These are phyloP conservation scores for Homolaphlyctis polyrhiza DNA, from an alignment of 371 early-diverging fungal species.

Conservation along the genomic window DNA sequence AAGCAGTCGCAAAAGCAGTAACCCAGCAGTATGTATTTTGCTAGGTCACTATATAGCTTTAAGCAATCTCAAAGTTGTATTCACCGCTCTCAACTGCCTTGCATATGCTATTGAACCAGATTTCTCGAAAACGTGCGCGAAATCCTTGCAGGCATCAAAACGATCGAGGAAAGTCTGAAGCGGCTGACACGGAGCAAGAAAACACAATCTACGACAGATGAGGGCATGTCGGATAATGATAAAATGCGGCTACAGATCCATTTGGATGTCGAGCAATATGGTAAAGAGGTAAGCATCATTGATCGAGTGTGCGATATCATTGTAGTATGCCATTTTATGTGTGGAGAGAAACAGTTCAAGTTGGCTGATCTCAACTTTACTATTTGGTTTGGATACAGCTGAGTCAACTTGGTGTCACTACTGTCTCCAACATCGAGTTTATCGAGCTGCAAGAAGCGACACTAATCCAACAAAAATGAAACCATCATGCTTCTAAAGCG, in stretches of 20 bases:
- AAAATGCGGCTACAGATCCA: constrained; percentile 55
- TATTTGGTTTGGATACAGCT: too few relatives aligned
- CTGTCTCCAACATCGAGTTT: too few relatives aligned
- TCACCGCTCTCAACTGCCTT: too few relatives aligned
- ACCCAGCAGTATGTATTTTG: constrained; percentile 11
- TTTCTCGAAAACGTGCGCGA: constrained; percentile 15
- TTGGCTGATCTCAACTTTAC: too few relatives aligned
- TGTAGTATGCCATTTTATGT: too few relatives aligned
- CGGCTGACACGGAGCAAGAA: constrained; percentile 35
- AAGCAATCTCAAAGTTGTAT: too few relatives aligned
- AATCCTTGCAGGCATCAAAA: background rate
- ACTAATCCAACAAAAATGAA: too few relatives aligned
- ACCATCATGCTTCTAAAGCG: too few relatives aligned
- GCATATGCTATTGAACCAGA: too few relatives aligned
- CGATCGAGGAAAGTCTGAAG: constrained; percentile 19
- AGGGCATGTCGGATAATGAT: constrained; percentile 38
- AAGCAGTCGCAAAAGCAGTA: constrained; percentile 31
- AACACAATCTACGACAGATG: constrained; percentile 12
- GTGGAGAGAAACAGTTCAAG: too few relatives aligned
- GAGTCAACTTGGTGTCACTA: background rate
- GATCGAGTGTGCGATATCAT: background rate
- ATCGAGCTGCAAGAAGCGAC: too few relatives aligned
- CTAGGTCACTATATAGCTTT: too few relatives aligned
- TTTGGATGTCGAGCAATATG: constrained; percentile 42
- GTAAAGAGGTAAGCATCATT: background rate